These are phyloP conservation scores for Lasiodiplodia sp. DNA, from an alignment of 2,329 filamentous ascomycete species.

Conservation along the genomic window DNA sequence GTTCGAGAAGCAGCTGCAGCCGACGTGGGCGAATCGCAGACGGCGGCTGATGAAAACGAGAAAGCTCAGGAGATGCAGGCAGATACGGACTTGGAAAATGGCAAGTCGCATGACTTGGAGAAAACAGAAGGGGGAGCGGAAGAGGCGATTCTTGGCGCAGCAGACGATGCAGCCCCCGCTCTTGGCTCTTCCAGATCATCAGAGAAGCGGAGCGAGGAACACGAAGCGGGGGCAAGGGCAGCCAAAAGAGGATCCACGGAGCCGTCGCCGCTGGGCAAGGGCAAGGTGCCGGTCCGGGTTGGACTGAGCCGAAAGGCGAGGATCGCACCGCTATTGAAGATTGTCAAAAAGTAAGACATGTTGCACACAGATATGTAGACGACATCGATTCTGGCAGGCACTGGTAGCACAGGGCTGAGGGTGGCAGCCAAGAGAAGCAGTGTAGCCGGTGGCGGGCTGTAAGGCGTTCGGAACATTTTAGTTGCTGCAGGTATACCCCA, in stretches of 20 bases:
- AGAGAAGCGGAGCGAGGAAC: conserved; percentile 14
- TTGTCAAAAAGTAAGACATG: conserved; percentile 51
- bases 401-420: conserved; percentile 7
- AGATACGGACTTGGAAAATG: conserved; percentile 2
- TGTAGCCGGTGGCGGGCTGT: not conserved
- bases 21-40: conserved; percentile 8
- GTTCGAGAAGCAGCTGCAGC: not conserved
- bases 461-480: conserved; percentile 15
- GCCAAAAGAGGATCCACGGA: conserved; percentile 31
- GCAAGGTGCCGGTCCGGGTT: conserved; percentile 55
- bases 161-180: not conserved
- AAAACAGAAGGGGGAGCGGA: not conserved
- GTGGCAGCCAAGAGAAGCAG: not conserved
- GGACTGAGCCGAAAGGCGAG: conserved; percentile 58
- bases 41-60: not conserved
- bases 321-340: conserved; percentile 57
- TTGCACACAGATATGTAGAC: not conserved
- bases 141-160: conserved; percentile 5
- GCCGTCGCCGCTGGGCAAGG: conserved; percentile 41
- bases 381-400: not conserved
- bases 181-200: conserved; percentile 10
- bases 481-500: conserved; percentile 14
- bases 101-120: conserved; percentile 14
- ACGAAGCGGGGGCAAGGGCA: conserved; percentile 17
- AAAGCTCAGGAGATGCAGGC: conserved; percentile 11